A percentile compares a stretch with the other conserved stretches of the same genome.
These are phyloP conservation scores for Avena insularis DNA, from an alignment of 176 grass and related monocot species.

Conservation along the genomic window DNA sequence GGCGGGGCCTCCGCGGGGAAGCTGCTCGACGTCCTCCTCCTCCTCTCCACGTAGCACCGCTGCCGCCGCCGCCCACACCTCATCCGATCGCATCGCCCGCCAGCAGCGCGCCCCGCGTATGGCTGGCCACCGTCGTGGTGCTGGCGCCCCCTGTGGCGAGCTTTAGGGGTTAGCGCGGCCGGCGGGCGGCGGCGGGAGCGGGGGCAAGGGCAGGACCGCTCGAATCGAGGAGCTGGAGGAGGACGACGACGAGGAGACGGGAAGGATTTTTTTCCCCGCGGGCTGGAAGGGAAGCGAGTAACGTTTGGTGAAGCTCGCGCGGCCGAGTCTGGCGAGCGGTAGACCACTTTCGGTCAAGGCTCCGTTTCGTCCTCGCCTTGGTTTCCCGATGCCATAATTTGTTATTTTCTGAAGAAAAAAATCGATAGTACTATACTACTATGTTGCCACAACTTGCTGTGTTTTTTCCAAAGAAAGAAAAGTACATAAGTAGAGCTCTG, in stretches of 20 bases:
- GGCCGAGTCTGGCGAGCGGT: not conserved
- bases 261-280: not conserved
- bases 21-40: constrained; percentile 52
- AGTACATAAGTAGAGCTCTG: no score
- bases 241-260: not conserved
- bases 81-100: constrained; percentile 81
- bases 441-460: no score
- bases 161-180: constrained; percentile 17
- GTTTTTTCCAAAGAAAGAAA: no score
- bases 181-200: not conserved
- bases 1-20: constrained; percentile 39
- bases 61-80: constrained; percentile 61
- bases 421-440: no score
- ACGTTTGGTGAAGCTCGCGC: not conserved
- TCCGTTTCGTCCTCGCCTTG: not conserved
- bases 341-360: not conserved
- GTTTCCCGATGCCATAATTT: not conserved
- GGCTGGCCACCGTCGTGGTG: constrained; percentile 43
- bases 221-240: constrained; percentile 43
- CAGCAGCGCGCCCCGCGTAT: constrained; percentile 36
- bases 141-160: constrained; percentile 10
- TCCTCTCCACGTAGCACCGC: constrained; percentile 49
- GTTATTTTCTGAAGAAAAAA: not conserved
- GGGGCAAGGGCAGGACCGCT: not conserved
- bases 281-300: not conserved